Evolutionary conservation across 352 stramenopile species (phyloP).

Genomic region (Pythium phragmitis): DNA sequence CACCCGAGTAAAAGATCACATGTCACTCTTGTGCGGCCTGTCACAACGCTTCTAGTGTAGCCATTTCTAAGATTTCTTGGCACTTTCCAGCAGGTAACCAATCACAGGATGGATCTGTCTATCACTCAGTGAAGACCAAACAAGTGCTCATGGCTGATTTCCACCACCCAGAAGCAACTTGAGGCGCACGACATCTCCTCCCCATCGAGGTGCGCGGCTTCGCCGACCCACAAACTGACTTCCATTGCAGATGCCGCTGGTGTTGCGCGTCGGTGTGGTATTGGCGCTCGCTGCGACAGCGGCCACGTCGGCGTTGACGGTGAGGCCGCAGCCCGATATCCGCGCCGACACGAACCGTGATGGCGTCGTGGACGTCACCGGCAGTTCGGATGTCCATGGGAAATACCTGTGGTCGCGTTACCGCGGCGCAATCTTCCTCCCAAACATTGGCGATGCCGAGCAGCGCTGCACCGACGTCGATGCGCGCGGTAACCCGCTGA

Average conservation of each 20-base stretch:
- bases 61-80: conserved; percentile 1
- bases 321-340: conserved; percentile 3
- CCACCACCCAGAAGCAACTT: too few species aligned
- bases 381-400: not conserved
- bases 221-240: not conserved
- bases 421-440: conserved; percentile 18
- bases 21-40: not conserved
- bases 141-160: too few species aligned
- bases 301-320: conserved; percentile 1
- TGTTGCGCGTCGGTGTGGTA: not conserved
- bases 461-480: conserved; percentile 10
- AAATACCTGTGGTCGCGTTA: conserved; percentile 10
- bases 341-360: conserved; percentile 14
- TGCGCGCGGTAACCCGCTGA: conserved; percentile 12
- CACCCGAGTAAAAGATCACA: not conserved
- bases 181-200: too few species aligned
- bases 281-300: not conserved
- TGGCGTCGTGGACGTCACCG: conserved; percentile 12
- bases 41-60: not conserved
- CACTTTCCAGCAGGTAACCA: too few species aligned
- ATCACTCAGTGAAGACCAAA: too few species aligned
- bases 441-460: conserved; percentile 15
- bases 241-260: not conserved
- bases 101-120: too few species aligned
- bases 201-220: too few species aligned